A percentile compares a stretch with the other conserved stretches of the same genome.
Conservation (phyloP, 2,329 filamentous ascomycete genomes). For the Colletotrichum navitas region DNA sequence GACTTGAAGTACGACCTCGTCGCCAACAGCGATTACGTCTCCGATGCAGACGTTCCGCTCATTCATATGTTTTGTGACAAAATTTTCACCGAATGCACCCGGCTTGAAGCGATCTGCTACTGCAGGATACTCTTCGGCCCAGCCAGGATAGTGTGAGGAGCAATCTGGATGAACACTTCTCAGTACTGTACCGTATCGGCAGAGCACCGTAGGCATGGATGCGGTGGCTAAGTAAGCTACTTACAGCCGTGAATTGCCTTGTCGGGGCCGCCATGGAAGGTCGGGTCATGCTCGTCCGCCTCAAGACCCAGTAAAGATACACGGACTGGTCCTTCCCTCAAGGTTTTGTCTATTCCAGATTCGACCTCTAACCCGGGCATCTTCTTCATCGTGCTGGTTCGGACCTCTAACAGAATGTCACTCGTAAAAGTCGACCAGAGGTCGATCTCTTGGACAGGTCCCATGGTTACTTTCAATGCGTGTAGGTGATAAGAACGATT, state of each 20-base stretch:
- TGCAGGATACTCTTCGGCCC: conserved; percentile 65
- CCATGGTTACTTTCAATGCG: conserved; percentile 25
- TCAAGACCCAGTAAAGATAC: conserved; percentile 65
- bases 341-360: conserved; percentile 69
- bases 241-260: conserved; percentile 72
- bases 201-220: not conserved
- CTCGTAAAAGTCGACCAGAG: conserved; percentile 57
- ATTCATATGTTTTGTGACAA: conserved; percentile 69
- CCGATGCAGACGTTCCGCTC: conserved; percentile 76
- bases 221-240: conserved; percentile 44
- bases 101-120: conserved; percentile 64
- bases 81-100: conserved; percentile 75
- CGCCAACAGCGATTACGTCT: conserved; percentile 67
- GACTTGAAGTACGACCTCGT: conserved; percentile 67
- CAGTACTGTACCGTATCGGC: not conserved
- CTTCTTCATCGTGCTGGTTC: conserved; percentile 68
- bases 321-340: conserved; percentile 58
- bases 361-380: conserved; percentile 64
- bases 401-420: conserved; percentile 68
- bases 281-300: conserved; percentile 72
- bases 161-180: conserved; percentile 60
- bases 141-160: conserved; percentile 68
- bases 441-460: conserved; percentile 48
- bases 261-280: conserved; percentile 72
- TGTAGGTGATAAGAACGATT: not conserved